Base-by-base conservation (phyloP, 2,329 filamentous ascomycete genomes). In the Hypocrella siamensis region DNA sequence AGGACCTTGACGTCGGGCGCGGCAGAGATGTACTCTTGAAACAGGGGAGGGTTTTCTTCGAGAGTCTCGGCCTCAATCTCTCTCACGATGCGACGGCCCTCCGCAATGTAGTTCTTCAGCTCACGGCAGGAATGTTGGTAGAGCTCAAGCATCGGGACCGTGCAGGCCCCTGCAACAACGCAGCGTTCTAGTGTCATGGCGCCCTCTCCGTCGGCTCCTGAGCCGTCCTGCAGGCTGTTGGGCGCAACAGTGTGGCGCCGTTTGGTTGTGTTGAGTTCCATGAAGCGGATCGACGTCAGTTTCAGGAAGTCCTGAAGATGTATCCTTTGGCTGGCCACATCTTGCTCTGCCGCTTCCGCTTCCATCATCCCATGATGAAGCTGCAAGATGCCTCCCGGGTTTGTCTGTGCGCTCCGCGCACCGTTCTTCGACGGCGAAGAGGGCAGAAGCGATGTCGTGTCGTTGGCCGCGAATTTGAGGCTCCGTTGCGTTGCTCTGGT, bases 181-280 rank as follows among this genome's bases (percentile, higher is more conserved):
- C 80, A 85, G 35, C 75, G 72, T 49, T 88, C 81, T 6, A 93
- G 61, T 4, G 68, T 67, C 33, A 68, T 42, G 27, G 71, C 65
- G 18, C 73, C 67, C 36, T 62, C 56, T 6, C 45, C 56, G 24
- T 56, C 57, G 5, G 49, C 45, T 5, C 54, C 42, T 6, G 54
- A 47, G 16, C 58, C 58, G 27, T 65, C 58, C 31, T 57, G 60
- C 15, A 61, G 48, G 10, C 53, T 45, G 32, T 60, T 51, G 11
- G 75, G 75, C 3, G 71, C 79, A 28, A 79, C 75, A 0, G 88
- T 96, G 44, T 92, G 80, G 34, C 90, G 71, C 42, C 88, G 69
- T 52, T 96, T 96, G 2, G 86, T 94, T 0, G 88, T 93, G n/a
- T 79, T 93, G 31, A 98, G 65, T 50, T 98, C 90, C 81, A 98